These are phyloP conservation scores for Rhizopogon vesiculosus DNA, from an alignment of 768 basidiomycete species.

Conservation along the genomic window DNA sequence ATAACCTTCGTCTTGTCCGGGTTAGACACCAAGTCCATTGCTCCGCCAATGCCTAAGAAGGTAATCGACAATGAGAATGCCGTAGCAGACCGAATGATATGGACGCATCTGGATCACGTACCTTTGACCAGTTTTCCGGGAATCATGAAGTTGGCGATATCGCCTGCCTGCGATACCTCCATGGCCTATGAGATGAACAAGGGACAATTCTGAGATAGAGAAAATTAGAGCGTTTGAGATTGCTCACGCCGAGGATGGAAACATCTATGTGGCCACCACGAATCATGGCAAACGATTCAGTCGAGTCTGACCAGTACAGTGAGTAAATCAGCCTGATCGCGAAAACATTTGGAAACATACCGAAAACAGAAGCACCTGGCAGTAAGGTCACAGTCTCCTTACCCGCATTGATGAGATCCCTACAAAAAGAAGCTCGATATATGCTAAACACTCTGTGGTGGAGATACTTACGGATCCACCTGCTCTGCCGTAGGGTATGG, in stretches of 20 bases:
- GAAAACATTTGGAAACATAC: constrained; percentile 34
- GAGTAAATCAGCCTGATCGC: not conserved
- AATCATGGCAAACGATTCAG: constrained; percentile 97
- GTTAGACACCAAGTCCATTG: constrained; percentile 96
- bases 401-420: constrained; percentile 91
- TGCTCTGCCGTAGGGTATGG: constrained; percentile 83
- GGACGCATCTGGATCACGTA: constrained; percentile 13
- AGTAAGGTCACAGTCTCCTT: constrained; percentile 93
- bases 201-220: constrained; percentile 1
- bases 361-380: constrained; percentile 89
- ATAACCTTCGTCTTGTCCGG: constrained; percentile 94
- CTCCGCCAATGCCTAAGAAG: constrained; percentile 80
- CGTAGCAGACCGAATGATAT: not conserved
- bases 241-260: constrained; percentile 82
- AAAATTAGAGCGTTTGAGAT: not conserved
- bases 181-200: constrained; percentile 56
- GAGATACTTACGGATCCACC: constrained; percentile 67
- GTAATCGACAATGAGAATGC: constrained; percentile 6
- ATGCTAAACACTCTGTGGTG: not conserved
- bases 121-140: constrained; percentile 91
- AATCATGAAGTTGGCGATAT: constrained; percentile 98
- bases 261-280: constrained; percentile 94
- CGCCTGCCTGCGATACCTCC: constrained; percentile 90
- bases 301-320: constrained; percentile 53
- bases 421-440: constrained; percentile 22